A percentile compares a stretch with the other conserved stretches of the same genome.
These are phyloP conservation scores for Avena sativa DNA, from an alignment of 176 grass and related monocot species.

Conservation along the genomic window DNA sequence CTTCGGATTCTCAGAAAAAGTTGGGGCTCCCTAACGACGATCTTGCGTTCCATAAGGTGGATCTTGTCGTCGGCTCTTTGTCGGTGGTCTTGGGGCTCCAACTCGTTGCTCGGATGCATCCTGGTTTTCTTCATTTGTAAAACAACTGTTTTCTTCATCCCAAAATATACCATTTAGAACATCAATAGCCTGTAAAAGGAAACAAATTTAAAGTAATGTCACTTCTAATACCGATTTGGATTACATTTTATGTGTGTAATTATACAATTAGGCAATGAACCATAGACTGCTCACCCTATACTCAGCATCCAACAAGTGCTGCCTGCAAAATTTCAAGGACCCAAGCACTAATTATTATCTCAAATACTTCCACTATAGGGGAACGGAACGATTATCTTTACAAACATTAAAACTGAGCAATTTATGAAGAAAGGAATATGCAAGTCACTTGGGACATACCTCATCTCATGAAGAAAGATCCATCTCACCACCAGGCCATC, in stretches of 20 bases:
- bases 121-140: too few species aligned
- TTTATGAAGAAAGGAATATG: not conserved
- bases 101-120: too few species aligned
- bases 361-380: not conserved
- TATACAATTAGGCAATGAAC: not conserved
- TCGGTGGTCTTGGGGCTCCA: too few species aligned
- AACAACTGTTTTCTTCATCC: constrained; percentile 57
- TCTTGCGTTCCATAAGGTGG: too few species aligned
- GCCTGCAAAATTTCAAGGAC: constrained; percentile 49
- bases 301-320: constrained; percentile 55
- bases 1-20: too few species aligned
- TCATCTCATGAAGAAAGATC: constrained; percentile 88
- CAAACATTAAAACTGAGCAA: not conserved
- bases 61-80: too few species aligned
- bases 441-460: constrained; percentile 36
- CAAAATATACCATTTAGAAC: constrained; percentile 93
- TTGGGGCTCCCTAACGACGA: too few species aligned
- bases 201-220: constrained; percentile 10
- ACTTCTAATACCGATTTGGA: not conserved
- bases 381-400: not conserved
- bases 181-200: constrained; percentile 69
- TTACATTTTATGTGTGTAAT: not conserved
- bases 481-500: constrained; percentile 77
- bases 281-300: constrained; percentile 45
- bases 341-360: not conserved